A percentile compares a stretch with the other conserved stretches of the same genome.
Conservation (phyloP, 1,284 basidiomycete genomes). For the Cerrena zonata region DNA sequence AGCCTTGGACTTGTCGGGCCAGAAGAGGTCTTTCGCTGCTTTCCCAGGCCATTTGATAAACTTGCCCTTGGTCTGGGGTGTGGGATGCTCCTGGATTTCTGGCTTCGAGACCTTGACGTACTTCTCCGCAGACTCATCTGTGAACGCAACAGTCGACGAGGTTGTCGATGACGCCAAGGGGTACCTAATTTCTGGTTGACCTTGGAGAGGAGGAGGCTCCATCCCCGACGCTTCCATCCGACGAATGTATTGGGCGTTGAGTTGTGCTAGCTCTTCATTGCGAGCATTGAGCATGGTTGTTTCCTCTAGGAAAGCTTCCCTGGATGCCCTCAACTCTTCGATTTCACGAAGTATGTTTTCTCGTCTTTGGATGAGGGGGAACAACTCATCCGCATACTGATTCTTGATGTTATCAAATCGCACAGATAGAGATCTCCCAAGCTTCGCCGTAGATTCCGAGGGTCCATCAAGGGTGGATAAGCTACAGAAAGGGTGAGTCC, state of each 20-base stretch:
- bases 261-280: conserved; percentile 87
- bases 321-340: conserved; percentile 78
- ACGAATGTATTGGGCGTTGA: conserved; percentile 74
- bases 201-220: conserved; percentile 23
- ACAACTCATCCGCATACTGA: conserved; percentile 82
- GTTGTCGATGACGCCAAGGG: conserved; percentile 26
- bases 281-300: conserved; percentile 83
- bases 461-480: conserved; percentile 19
- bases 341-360: conserved; percentile 81
- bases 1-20: conserved; percentile 36
- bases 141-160: conserved; percentile 26
- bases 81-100: conserved; percentile 29
- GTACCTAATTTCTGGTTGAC: conserved; percentile 14
- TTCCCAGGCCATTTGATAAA: conserved; percentile 62
- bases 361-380: conserved; percentile 77
- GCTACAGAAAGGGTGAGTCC: conserved; percentile 13
- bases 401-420: conserved; percentile 87
- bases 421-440: conserved; percentile 74
- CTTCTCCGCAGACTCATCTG: conserved; percentile 29
- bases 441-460: conserved; percentile 42
- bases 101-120: conserved; percentile 28
- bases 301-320: conserved; percentile 86
- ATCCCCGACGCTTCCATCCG: conserved; percentile 54
- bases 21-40: conserved; percentile 23
- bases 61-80: conserved; percentile 41